Base-by-base conservation (phyloP, 441 rosid species). In the Brassica hybrid region DNA sequence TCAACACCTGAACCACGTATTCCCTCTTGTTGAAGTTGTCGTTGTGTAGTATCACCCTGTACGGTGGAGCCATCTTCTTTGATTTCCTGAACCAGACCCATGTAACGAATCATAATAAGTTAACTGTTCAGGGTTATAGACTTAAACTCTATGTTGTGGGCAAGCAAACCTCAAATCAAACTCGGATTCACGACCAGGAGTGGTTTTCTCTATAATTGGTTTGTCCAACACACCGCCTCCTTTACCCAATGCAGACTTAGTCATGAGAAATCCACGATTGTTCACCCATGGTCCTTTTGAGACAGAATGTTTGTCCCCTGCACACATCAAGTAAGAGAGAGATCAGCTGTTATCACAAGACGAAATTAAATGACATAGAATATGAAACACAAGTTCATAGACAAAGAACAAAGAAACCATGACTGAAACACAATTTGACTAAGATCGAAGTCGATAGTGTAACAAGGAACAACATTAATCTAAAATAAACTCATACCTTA, bases 1-100 rank as follows among this genome's bases (percentile, higher is more conserved):
- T 91, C 85, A 95, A 67, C 6, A 95, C 99, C 82, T 91, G 97
- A 34, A 95, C 99, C 0, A 95, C 98, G 10, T 95, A 95, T 76
- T 93, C 97, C 76, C 98, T 84, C 78, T 85, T 95, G 80, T 91
- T 95, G 83, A 69, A 91, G 85, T 95, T 86, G 85, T 95, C 98
- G 6, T 95, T 95, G 86, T 93, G 97, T 62, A 95, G 87, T 30
- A 95, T 81, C 63, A 95, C 98, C 0, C 89, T 86, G 76, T 88
- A 95, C 14, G 98, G 99, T 13, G 99, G 96, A 56, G 94, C 81
- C 21, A 71, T 89, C 86, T 95, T 95, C 83, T 84, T 91, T 2
- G 89, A 80, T 85, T 90, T 95, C 90, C 98, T 95, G 86, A 56
- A 66, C 30, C 64, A 78, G 2, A 60, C 1, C 6, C 7, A 67